Evolutionary conservation across 2,329 filamentous ascomycete species (phyloP), one percentile per base, ranked within the genome.

Genomic region (Phyllosticta paracitricarpa): DNA sequence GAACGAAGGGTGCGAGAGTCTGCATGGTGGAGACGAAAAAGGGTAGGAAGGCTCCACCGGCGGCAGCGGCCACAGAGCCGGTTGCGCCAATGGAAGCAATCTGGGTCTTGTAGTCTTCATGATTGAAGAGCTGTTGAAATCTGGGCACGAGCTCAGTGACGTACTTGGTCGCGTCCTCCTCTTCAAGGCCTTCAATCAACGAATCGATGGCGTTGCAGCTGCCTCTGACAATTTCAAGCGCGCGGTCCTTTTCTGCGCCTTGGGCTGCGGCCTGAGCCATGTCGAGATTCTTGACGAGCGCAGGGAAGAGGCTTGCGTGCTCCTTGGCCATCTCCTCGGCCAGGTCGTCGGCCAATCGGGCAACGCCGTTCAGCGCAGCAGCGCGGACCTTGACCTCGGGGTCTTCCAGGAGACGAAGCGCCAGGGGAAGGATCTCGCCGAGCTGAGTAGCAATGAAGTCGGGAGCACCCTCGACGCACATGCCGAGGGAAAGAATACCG

Each of bases 361-460:
- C 91, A 64, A 97, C 85, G 62, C 91, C 89, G 65, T 96, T 88
- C 54, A 97, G 81, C 24, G 94, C 88, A 57, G 93, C 91, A 73
- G 91, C 89, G 63, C 94, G 86, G 62, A 99, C 94, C 68, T 86
- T 86, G 67, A 85, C 82, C 66, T 95, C 89, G n/a, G 84, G 80
- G 71, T 99, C 94, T 71, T 91, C 82, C 51, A 99, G 84, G 8
- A 97, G 82, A 69, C 85, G 86, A 62, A 97, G 81, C 63, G 97
- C 86, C 67, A 89, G 82, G 56, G 94, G 94, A 73, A 97, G 84
- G 66, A 97, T 88, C 66, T 88, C 84, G 70, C 88, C 82, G 64
- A 97, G 84, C 76, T 99, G 94, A 22, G 92, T 96, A 65, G 90
- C 91, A 70, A 97, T 91, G 76, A 97, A 99, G 75, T 99, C 94